These are phyloP conservation scores for Globisporangium viniferum DNA, from an alignment of 352 stramenopile species.

Conservation along the genomic window DNA sequence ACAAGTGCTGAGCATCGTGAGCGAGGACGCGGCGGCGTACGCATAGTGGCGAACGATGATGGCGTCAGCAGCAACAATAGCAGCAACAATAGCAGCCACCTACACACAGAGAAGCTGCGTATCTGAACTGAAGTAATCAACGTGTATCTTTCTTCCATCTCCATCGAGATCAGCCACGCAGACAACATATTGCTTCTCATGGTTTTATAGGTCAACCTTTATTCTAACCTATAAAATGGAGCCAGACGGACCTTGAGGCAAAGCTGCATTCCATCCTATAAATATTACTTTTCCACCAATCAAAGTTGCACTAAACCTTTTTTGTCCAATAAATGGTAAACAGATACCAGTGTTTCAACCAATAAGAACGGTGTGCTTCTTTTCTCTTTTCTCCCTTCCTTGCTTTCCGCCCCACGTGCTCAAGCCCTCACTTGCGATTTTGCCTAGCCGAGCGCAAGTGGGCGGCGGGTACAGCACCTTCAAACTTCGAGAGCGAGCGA, in stretches of 20 bases:
- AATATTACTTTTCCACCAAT: neutral
- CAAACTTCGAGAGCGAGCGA: neutral
- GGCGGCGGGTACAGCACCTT: neutral
- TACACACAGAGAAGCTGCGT: neutral
- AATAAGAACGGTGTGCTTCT: neutral
- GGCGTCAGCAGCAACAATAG: too few relatives aligned
- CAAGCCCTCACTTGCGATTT: slow-evolving; percentile 13
- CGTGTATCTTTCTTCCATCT: neutral
- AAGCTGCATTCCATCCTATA: neutral
- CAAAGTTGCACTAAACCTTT: neutral
- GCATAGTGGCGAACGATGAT: neutral
- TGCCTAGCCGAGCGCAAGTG: slow-evolving; percentile 9
- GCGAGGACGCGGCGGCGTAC: slow-evolving; percentile 3
- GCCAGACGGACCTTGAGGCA: neutral
- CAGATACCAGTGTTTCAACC: neutral
- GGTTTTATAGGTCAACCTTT: neutral
- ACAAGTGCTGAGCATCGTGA: slow-evolving; percentile 33
- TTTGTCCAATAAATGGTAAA: neutral
- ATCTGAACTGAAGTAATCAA: neutral
- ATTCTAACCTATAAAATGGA: neutral
- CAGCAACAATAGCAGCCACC: neutral
- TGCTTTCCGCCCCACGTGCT: neutral
- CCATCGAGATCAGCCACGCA: neutral
- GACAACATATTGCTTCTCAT: neutral
- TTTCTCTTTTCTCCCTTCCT: neutral